Evolutionary conservation across 371 early-diverging fungal genomes (phyloP).

Genomic region (Entomophthora muscae): DNA sequence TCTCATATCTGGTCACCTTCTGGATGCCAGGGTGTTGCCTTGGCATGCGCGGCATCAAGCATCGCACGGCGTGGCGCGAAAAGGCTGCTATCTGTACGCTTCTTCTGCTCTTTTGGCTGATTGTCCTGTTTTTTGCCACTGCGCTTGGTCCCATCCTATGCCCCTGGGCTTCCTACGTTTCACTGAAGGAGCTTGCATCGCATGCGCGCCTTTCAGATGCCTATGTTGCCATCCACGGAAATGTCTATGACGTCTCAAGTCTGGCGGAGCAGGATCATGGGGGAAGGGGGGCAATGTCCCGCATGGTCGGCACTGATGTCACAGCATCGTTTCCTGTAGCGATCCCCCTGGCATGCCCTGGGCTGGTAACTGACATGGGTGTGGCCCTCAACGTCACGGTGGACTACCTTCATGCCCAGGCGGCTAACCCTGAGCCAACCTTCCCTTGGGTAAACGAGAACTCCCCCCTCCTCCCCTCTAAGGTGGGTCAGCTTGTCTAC

Average conservation of each 20-base stretch:
- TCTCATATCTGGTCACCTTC: no score
- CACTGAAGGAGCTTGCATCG: constrained; percentile 24
- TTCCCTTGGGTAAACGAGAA: no score
- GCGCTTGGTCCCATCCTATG: constrained; percentile 33
- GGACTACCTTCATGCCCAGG: no score
- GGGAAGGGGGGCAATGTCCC: constrained; percentile 30
- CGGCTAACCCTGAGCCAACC: no score
- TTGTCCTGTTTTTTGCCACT: constrained; percentile 33
- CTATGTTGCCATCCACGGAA: constrained; percentile 46
- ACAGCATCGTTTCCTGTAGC: constrained; percentile 49
- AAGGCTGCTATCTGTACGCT: constrained; percentile 64
- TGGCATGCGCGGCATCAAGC: no score
- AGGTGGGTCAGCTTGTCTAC: no score
- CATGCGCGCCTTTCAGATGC: constrained; percentile 23
- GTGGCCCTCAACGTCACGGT: no score
- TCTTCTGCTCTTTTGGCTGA: constrained; percentile 32
- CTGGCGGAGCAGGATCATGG: constrained; percentile 28
- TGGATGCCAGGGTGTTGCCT: no score
- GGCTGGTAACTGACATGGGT: constrained; percentile 25
- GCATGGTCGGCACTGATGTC: constrained; percentile 45
- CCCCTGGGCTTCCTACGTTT: constrained; percentile 41
- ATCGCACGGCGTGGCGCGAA: constrained; percentile 89
- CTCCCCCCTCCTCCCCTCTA: no score
- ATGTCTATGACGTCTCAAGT: constrained; percentile 45
- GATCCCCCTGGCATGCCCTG: constrained; percentile 33